phyloP scores from a whole-genome alignment of 164 flowering plant species.

The Umbellularia californica region DNA sequence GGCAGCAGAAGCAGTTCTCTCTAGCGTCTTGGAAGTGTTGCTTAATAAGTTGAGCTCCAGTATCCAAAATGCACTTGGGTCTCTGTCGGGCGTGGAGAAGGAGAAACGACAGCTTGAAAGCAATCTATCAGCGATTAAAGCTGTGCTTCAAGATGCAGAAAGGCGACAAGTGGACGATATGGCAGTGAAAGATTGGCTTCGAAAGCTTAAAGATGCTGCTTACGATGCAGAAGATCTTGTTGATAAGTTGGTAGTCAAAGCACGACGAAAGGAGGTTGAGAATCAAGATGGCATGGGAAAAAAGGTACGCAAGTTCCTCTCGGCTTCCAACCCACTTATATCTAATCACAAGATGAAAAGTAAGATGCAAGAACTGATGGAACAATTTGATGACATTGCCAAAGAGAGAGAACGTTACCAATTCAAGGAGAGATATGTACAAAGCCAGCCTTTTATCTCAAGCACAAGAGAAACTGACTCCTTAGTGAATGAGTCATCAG shows the following conservation, averaged over 20 bases:
- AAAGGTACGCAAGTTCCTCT: conserved; percentile 7
- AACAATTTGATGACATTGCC: not conserved
- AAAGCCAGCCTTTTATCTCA: too few species aligned
- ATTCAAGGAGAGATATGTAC: not conserved
- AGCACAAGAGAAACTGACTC: not conserved
- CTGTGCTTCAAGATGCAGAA: conserved; percentile 1
- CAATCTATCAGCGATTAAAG: not conserved
- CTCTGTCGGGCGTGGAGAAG: not conserved
- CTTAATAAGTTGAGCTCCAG: not conserved
- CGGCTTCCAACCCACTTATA: not conserved
- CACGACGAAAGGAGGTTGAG: not conserved
- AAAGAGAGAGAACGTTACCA: not conserved
- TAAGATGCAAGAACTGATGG: not conserved
- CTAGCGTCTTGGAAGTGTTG: not conserved
- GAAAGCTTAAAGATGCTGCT: not conserved
- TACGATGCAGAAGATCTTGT: not conserved
- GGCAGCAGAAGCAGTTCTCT: not conserved
- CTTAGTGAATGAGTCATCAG: not conserved
- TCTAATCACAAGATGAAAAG: not conserved
- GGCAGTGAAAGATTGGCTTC: not conserved
- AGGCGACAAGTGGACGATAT: not conserved
- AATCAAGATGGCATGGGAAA: not conserved
- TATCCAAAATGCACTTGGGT: not conserved
- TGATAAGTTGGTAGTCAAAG: not conserved
- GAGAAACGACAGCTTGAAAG: not conserved